phyloP scores from a whole-genome alignment of 768 basidiomycete species.

The Tulasnella calospora region DNA sequence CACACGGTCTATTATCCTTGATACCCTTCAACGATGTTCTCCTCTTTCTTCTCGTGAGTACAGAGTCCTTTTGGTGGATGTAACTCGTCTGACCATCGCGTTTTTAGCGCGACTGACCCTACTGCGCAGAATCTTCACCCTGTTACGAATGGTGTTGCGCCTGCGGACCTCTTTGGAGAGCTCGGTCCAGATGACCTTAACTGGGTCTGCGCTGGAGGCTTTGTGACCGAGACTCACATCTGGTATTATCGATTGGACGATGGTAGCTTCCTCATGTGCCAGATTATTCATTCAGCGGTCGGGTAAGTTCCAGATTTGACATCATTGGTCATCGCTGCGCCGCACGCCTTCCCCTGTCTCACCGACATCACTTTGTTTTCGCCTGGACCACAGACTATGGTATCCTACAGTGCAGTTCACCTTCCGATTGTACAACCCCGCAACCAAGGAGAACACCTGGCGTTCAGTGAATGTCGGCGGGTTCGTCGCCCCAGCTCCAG shows the following conservation, averaged over 20 bases:
- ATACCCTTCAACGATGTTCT: constrained; percentile 54
- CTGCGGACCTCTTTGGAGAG: constrained; percentile 64
- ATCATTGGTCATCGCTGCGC: constrained; percentile 22
- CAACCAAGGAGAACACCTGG: constrained; percentile 71
- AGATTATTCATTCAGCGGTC: constrained; percentile 81
- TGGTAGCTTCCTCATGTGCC: constrained; percentile 72
- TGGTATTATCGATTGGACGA: constrained; percentile 82
- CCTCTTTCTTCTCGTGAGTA: constrained; percentile 70
- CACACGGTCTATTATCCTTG: constrained; percentile 31
- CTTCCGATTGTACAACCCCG: constrained; percentile 79
- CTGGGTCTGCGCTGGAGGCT: constrained; percentile 78
- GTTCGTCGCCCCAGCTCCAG: constrained; percentile 68
- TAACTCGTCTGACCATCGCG: not conserved
- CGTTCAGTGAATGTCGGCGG: constrained; percentile 80
- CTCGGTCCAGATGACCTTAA: constrained; percentile 70
- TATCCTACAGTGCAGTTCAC: constrained; percentile 93
- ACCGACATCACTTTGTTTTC: not conserved
- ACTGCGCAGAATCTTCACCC: constrained; percentile 76
- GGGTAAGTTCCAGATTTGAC: constrained; percentile 55
- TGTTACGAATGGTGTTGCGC: constrained; percentile 56
- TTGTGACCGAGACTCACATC: constrained; percentile 83
- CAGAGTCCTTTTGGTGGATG: not conserved
- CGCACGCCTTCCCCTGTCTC: constrained; percentile 14
- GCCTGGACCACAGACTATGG: constrained; percentile 58
- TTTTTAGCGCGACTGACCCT: constrained; percentile 25